These are phyloP conservation scores for Physcia stellaris DNA, from an alignment of 495 filamentous ascomycete species.

Conservation along the genomic window DNA sequence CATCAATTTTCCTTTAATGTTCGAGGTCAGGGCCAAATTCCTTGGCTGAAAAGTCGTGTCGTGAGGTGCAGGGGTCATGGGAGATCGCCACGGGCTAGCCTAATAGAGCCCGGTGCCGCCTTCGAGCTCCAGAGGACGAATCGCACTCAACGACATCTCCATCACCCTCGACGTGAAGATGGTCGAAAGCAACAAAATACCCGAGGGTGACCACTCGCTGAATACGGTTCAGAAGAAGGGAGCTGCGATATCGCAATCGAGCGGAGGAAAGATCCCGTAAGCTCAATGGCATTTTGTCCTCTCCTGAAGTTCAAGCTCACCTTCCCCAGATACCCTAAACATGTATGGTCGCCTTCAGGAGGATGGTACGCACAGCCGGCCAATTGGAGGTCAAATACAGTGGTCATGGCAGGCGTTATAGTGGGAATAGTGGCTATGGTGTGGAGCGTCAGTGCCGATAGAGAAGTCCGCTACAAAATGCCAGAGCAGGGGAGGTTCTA, in stretches of 20 bases:
- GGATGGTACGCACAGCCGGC: conserved; percentile 90
- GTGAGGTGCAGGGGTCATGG: conserved; percentile 5
- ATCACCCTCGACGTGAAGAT: no score
- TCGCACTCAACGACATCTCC: no score
- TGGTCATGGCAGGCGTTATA: conserved; percentile 60
- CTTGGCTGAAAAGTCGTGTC: conserved; percentile 8
- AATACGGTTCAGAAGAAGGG: conserved; percentile 14
- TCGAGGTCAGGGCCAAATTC: conserved; percentile 3
- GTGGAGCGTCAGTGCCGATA: conserved; percentile 73
- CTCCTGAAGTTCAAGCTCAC: not conserved
- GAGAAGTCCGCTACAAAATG: conserved; percentile 68
- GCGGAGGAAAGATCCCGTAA: conserved; percentile 81
- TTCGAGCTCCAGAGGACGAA: not conserved
- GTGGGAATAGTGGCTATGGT: conserved; percentile 58
- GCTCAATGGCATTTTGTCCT: conserved; percentile 15
- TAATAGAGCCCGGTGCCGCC: no score
- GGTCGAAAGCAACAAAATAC: not conserved
- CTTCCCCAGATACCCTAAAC: conserved; percentile 73
- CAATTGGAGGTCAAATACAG: conserved; percentile 94
- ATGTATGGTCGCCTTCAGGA: conserved; percentile 97
- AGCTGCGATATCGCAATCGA: conserved; percentile 11
- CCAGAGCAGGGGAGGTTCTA: conserved; percentile 80
- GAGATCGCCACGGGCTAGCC: no score
- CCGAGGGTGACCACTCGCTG: conserved; percentile 14
- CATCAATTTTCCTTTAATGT: not conserved